A percentile compares a stretch with the other conserved stretches of the same genome.
Conservation (phyloP, 1,139 yeast species). For the Meyerozyma athensensis region DNA sequence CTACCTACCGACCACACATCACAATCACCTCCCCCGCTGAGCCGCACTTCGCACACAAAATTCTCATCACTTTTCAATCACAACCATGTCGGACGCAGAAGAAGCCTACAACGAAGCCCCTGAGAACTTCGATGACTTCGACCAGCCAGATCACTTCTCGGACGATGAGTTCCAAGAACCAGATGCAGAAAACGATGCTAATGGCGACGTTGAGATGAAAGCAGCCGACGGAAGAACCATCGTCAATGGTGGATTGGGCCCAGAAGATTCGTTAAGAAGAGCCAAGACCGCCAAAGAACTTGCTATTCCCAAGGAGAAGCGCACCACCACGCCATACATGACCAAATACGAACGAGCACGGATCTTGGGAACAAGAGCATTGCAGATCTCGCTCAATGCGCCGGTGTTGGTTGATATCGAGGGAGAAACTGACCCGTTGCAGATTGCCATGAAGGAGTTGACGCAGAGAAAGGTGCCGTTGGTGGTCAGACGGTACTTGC, state of each 20-base stretch:
- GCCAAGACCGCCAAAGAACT: constrained; percentile 66
- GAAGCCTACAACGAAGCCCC: constrained; percentile 72
- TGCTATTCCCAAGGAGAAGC: constrained; percentile 82
- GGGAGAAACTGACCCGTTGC: constrained; percentile 99
- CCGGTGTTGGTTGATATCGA: constrained; percentile 97
- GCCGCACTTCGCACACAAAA: too few relatives aligned
- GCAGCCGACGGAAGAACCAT: constrained; percentile 74
- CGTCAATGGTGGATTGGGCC: constrained; percentile 62
- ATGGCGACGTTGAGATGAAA: constrained; percentile 43
- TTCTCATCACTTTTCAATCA: neutral
- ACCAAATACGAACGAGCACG: constrained; percentile 97
- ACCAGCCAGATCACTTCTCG: constrained; percentile 69
- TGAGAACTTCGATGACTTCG: constrained; percentile 78
- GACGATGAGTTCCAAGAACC: constrained; percentile 55
- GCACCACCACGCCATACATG: constrained; percentile 97
- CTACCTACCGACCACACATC: too few relatives aligned
- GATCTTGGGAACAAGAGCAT: constrained; percentile 91
- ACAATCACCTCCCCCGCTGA: too few relatives aligned
- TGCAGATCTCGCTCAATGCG: constrained; percentile 96
- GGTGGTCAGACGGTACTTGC: constrained; percentile 91
- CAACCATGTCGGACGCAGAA: constrained; percentile 45
- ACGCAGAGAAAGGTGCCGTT: constrained; percentile 93
- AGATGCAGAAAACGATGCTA: constrained; percentile 21
- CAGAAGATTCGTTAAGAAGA: constrained; percentile 39
- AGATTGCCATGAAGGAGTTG: constrained; percentile 95